Conservation (phyloP, 495 filamentous ascomycete genomes). For the Daldinia grandis region DNA sequence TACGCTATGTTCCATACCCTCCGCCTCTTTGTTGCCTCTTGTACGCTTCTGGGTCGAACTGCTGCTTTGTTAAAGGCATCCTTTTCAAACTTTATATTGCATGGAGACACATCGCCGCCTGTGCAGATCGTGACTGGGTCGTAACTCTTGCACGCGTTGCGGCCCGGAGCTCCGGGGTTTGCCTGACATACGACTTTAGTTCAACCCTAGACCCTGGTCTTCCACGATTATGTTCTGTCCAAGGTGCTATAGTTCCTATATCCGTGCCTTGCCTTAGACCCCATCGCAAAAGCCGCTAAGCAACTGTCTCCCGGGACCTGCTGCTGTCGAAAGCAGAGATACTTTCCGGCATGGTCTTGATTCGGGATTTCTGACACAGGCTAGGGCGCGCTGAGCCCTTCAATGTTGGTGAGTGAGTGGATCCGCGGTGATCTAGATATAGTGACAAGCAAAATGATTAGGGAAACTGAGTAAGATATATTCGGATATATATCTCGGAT, state of each 20-base stretch:
- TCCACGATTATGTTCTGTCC: not conserved
- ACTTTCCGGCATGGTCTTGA: not conserved
- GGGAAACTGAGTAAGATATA: conserved; percentile 8
- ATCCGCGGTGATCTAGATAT: not conserved
- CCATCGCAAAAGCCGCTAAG: not conserved
- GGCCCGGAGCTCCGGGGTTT: not conserved
- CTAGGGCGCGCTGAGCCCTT: not conserved
- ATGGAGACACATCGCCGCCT: not conserved
- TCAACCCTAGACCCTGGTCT: not conserved
- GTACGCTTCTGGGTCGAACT: not conserved
- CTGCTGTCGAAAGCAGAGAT: not conserved
- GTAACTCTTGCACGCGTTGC: not conserved
- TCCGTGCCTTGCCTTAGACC: not conserved
- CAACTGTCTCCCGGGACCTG: not conserved
- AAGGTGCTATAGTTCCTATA: not conserved
- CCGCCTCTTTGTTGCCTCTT: not conserved
- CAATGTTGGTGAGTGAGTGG: not conserved
- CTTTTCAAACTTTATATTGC: conserved; percentile 5
- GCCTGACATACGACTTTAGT: not conserved
- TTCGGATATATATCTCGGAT: conserved; percentile 6
- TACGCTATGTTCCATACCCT: not conserved
- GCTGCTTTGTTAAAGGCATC: not conserved
- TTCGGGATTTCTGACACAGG: not conserved
- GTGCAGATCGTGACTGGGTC: not conserved
- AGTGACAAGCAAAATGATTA: not conserved